Conservation (phyloP, 2,329 filamentous ascomycete genomes). For the Aspergillus novoparasiticus region DNA sequence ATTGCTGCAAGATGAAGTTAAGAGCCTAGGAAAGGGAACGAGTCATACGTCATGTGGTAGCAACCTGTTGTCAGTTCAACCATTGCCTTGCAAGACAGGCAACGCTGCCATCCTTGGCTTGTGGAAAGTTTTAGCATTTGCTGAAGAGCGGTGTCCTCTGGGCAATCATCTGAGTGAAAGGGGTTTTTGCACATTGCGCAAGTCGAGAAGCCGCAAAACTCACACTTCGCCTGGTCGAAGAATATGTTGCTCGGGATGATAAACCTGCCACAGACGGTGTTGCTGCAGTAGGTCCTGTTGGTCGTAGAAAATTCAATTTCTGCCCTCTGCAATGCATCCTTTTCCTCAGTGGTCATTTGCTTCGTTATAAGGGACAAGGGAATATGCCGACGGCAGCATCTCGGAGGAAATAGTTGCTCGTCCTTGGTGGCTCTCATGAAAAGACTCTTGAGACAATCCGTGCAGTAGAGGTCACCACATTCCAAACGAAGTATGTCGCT, state of each 20-base stretch:
- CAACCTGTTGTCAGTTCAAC: background rate
- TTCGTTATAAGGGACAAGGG: background rate
- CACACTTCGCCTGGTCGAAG: background rate
- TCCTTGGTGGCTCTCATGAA: slow-evolving; percentile 7
- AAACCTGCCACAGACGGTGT: background rate
- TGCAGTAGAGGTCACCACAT: slow-evolving; percentile 2
- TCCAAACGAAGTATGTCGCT: background rate
- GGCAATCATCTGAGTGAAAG: background rate
- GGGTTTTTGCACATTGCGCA: background rate
- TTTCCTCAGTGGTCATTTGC: background rate
- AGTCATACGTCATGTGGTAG: background rate
- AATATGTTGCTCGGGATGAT: background rate
- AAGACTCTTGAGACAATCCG: slow-evolving; percentile 2
- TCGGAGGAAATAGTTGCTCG: slow-evolving; percentile 9
- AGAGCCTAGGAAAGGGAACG: background rate
- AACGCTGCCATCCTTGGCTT: background rate
- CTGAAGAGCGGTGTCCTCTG: background rate
- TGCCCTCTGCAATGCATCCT: background rate
- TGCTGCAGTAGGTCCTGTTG: background rate
- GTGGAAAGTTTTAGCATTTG: background rate
- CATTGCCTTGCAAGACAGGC: background rate
- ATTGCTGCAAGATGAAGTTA: no score
- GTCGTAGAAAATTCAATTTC: background rate
- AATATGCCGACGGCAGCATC: slow-evolving; percentile 10
- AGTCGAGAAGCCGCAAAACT: background rate